Evolutionary conservation across 768 basidiomycete genomes (phyloP), one percentile per base, ranked within the genome.

Genomic region (Tulasnella calospora): DNA sequence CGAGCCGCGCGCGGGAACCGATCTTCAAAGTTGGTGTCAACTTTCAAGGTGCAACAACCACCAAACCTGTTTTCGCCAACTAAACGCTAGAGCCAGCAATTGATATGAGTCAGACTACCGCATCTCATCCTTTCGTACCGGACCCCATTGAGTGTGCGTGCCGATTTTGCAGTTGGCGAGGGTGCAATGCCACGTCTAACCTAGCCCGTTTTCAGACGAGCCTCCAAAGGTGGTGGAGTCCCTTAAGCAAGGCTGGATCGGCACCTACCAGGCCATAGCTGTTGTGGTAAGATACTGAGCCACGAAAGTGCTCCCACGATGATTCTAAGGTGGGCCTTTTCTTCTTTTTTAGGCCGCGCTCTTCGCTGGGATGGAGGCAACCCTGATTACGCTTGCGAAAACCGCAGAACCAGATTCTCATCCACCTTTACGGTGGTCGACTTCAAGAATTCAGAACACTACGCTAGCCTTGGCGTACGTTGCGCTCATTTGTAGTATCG

Each of bases 171-270:
- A 9, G 15, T 35, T 30, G 3, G 30, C 17, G 2, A 5, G 10
- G 12, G 30, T 13, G 0, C 33, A 35, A 67, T 15, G 27, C 33
- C n/a, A 35, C 33, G 61, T 30, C 61, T 30, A 33, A 67, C 61
- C 4, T 15, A 13, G 9, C 13, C 17, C 30, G 1, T 5, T 73
- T 2, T 73, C 30, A 51, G 40, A 44, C 23, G 38, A 73, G 27
- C 27, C 33, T 15, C 41, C 41, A 27, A 17, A 51, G 19, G 70
- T 72, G 69, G 46, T 77, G 40, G 71, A 72, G 77, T 69, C 47
- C 47, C 27, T 35, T 33, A 61, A 33, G 33, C 55, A 69, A 61
- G 27, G 77, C 44, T 70, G 46, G 38, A 71, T 78, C 30, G 7
- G 7, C 44, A 44, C 40, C 15, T 71, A 46, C 33, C 35, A 21